Evolutionary conservation across 2,329 filamentous ascomycete species (phyloP).

Genomic region (Dothiorella sarmentorum): DNA sequence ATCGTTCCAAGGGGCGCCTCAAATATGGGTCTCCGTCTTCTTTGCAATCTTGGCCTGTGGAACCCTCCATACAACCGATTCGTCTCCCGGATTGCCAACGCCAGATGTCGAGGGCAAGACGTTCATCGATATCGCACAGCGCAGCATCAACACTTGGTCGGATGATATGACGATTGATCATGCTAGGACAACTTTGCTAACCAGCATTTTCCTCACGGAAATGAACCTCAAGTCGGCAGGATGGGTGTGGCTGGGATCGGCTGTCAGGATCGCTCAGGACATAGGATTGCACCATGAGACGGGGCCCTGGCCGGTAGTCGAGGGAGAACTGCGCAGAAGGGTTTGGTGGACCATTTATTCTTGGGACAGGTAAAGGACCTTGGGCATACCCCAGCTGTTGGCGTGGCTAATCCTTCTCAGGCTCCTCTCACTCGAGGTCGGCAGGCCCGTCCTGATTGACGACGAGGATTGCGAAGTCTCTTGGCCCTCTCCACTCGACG

Average conservation of each 20-base stretch:
- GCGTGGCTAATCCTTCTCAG: conserved; percentile 36
- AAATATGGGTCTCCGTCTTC: conserved; percentile 74
- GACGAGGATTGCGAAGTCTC: conserved; percentile 84
- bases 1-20: conserved; percentile 57
- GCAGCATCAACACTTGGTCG: conserved; percentile 74
- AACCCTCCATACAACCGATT: conserved; percentile 64
- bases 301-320: conserved; percentile 68
- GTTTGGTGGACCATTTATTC: conserved; percentile 95
- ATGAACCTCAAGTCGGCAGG: conserved; percentile 81
- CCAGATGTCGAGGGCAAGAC: conserved; percentile 56
- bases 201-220: conserved; percentile 78
- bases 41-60: conserved; percentile 83
- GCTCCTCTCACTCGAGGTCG: conserved; percentile 73
- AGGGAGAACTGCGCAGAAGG: conserved; percentile 79
- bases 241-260: conserved; percentile 79
- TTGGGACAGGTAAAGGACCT: conserved; percentile 66
- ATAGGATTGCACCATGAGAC: conserved; percentile 75
- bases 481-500: conserved; percentile 76
- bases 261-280: conserved; percentile 77
- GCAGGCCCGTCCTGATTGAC: conserved; percentile 76
- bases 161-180: conserved; percentile 75
- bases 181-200: conserved; percentile 67
- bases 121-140: conserved; percentile 68
- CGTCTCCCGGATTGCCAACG: conserved; percentile 54
- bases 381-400: neutral